Base-by-base conservation (phyloP, 2,329 filamentous ascomycete species). In the Venturia aucupariae region DNA sequence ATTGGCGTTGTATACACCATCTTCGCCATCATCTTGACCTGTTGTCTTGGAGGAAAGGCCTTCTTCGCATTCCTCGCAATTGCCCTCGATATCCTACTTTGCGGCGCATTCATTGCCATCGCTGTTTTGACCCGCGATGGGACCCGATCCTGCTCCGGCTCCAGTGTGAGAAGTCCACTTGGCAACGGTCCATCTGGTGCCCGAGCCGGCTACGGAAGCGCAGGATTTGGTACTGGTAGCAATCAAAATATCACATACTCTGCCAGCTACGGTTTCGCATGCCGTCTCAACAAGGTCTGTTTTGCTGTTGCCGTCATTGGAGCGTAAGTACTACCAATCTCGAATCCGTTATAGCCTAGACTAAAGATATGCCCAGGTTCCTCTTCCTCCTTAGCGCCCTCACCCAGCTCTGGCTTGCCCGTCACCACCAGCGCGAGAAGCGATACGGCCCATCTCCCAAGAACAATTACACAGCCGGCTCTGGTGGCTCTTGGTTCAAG, bases 251-350 rank as follows among this genome's bases (percentile, higher is more conserved):
- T 74, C 59, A 80, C 77, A 60, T 80, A 80, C 69, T 66, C 75
- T 30, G 75, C 78, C 3, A 78, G 73, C 35, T 76, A 82, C 55
- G 75, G 76, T n/a, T 84, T 84, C 66, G 86, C 88, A 0, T 97
- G 92, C 79, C 81, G 81, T 66, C 79, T 96, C 69, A 85, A 96
- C 76, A 90, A 86, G 61, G 91, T 87, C 55, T 84, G 81, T 66
- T 87, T 97, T 68, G 89, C 90, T 3, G 86, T 94, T 19, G 79
- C 92, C 38, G 89, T 97, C 66, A 84, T 92, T 65, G 89, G 83
- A 71, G 86, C 89, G 86, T 92, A 80, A 78, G 81, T 39, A 17
- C 13, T 22, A 41, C 10, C 17, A 44, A 27, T n/a, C 4, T 27
- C 35, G 38, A 39, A 8, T 15, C 59, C 44, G 62, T 66, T 35